These are phyloP conservation scores for Phytophthora citrophthora DNA, from an alignment of 352 stramenopile genomes.

Conservation along the genomic window DNA sequence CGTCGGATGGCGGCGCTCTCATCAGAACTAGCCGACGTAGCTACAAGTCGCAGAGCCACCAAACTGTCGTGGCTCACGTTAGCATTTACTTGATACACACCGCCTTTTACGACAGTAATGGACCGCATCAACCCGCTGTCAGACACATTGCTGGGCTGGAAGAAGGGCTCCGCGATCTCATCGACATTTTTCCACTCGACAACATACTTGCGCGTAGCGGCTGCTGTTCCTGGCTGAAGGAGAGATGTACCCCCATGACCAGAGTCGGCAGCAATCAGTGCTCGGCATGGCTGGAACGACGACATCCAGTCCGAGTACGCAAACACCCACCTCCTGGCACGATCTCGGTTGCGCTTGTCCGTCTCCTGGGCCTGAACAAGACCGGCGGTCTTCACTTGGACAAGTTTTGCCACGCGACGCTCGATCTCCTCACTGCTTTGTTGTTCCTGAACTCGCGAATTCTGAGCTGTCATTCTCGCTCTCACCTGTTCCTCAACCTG, in stretches of 20 bases:
- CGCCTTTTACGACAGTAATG: conserved; percentile 32
- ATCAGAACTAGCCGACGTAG: conserved; percentile 5
- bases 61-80: conserved; percentile 44
- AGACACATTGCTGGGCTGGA: conserved; percentile 13
- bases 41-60: conserved; percentile 28
- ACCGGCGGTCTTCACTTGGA: conserved; percentile 7
- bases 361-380: conserved; percentile 9
- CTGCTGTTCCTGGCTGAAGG: conserved; percentile 14
- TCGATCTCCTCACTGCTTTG: conserved; percentile 17
- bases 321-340: conserved; percentile 31
- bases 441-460: not conserved
- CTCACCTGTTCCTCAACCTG: conserved; percentile 20
- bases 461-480: conserved; percentile 7
- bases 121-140: conserved; percentile 7
- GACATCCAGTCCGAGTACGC: conserved; percentile 36
- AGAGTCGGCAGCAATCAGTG: conserved; percentile 10
- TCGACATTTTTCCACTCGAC: conserved; percentile 37
- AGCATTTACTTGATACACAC: conserved; percentile 54
- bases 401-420: conserved; percentile 13
- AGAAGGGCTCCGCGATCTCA: conserved; percentile 30
- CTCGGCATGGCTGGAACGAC: conserved; percentile 25
- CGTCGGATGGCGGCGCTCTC: not conserved
- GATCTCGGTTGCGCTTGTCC: conserved; percentile 15
- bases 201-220: conserved; percentile 14
- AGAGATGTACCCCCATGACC: conserved; percentile 18